phyloP scores from a whole-genome alignment of 208 protist genomes.

The Borovskyia barvae region DNA sequence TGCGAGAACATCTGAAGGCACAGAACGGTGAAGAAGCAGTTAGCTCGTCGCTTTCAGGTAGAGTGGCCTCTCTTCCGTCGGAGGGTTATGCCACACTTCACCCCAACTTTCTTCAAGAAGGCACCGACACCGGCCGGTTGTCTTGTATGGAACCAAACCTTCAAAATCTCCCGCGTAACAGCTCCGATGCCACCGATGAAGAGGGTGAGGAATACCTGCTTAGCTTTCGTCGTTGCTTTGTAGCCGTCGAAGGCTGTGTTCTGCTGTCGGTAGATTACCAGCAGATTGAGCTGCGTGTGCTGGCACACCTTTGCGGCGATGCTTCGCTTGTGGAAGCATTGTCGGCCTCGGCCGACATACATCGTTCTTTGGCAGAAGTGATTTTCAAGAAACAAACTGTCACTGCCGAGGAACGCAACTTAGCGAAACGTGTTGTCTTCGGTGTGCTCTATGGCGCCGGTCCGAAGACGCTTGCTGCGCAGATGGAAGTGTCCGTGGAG shows the following conservation, averaged over 20 bases:
- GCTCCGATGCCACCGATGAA: constrained; percentile 11
- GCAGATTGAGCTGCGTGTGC: constrained; percentile 89
- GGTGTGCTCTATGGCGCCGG: constrained; percentile 87
- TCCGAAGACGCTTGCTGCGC: constrained; percentile 60
- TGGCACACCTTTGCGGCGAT: constrained; percentile 87
- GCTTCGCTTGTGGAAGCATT: constrained; percentile 56
- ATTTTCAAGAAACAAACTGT: constrained; percentile 76
- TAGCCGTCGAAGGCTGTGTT: constrained; percentile 46
- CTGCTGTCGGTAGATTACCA: constrained; percentile 89
- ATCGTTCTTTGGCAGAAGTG: constrained; percentile 68
- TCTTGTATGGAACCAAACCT: constrained; percentile 90
- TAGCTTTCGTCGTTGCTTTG: constrained; percentile 78
- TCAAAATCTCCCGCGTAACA: constrained; percentile 79
- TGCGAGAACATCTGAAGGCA: too few relatives aligned
- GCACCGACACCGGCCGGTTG: constrained; percentile 88
- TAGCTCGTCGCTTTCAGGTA: too few relatives aligned
- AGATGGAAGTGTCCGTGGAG: constrained; percentile 68
- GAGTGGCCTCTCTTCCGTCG: too few relatives aligned
- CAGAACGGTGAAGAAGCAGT: too few relatives aligned
- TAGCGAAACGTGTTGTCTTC: constrained; percentile 88
- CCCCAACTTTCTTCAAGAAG: constrained; percentile 84
- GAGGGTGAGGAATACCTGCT: constrained; percentile 32
- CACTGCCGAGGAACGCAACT: constrained; percentile 58
- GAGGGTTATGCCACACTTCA: constrained; percentile 44
- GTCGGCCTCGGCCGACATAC: constrained; percentile 73